A percentile compares a stretch with the other conserved stretches of the same genome.
Conservation (phyloP, 2,329 filamentous ascomycete genomes). For the Pestalotiopsis sp. region DNA sequence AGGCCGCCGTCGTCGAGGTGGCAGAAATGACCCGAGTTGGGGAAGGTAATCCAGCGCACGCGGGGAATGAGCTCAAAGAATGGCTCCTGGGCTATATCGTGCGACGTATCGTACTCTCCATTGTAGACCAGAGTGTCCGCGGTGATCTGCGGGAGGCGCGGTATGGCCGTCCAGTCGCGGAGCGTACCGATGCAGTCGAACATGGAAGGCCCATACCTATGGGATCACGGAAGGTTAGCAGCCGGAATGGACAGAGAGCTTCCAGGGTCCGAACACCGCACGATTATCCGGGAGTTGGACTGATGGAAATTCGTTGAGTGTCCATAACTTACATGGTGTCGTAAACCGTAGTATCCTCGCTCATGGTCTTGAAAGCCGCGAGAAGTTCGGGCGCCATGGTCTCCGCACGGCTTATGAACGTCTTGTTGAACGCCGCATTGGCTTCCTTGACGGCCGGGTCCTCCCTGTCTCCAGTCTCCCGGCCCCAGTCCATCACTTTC, state of each 20-base stretch:
- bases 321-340: not conserved
- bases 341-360: not conserved
- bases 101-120: conserved; percentile 26
- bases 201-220: conserved; percentile 21
- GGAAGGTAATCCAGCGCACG: conserved; percentile 24
- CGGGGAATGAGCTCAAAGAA: conserved; percentile 25
- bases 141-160: conserved; percentile 20
- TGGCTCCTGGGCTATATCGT: conserved; percentile 23
- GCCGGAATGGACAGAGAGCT: not conserved
- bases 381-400: not conserved
- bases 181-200: conserved; percentile 18
- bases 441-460: not conserved
- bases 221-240: not conserved
- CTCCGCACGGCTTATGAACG: not conserved
- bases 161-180: conserved; percentile 18
- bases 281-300: too few species aligned
- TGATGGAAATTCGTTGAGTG: not conserved
- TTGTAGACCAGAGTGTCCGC: conserved; percentile 21
- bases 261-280: too few species aligned
- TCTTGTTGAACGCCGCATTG: not conserved
- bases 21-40: conserved; percentile 22
- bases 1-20: not conserved
- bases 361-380: not conserved
- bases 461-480: not conserved
- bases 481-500: not conserved